Base-by-base conservation (phyloP, 2,329 filamentous ascomycete species). In the Beauveria sp. region DNA sequence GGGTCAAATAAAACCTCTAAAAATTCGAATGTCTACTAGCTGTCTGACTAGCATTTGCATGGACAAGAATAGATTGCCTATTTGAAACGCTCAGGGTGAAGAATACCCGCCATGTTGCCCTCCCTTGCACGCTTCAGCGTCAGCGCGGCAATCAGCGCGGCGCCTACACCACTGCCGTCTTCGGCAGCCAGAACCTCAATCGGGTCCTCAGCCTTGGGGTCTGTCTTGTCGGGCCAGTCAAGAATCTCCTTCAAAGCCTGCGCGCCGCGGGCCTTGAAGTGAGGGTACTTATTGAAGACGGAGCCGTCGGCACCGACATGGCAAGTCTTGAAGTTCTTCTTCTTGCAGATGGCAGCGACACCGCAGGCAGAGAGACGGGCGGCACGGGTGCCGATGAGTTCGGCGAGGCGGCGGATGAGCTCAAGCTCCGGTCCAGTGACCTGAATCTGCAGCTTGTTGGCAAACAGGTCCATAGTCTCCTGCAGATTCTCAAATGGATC, bases 231-330 rank as follows among this genome's bases (percentile, higher is more conserved):
- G 3, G 89, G 85, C 92, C 93, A 97, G 79, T 96, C 93, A 43
- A 99, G 85, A 66, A 99, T 97, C 80, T 99, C 94, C 60, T 91
- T 87, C 58, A 99, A 84, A 30, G 94, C 94, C 73, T 88, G 82
- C 16, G 94, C 93, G 61, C 93, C 92, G 59, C 94, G 89, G 62
- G 87, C 85, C 82, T 97, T 97, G 84, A 99, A 99, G 77, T 96
- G 90, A 14, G 94, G 94, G 78, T 99, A 99, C 75, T 97, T 97
- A 83, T 96, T 97, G 80, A 99, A 99, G 59, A 99, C 93, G 20
- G 91, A 96, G 43, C 94, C 94, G 72, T 99, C 94, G 56, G 94
- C 94, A 69, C 94, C 94, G 47, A 99, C 94, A 75, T 97, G 94
- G 79, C 91, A 96, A 43, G 84, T 83, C 70, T 89, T 78, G 75